These are phyloP conservation scores for Persicaria maculosa DNA, from an alignment of 148 eudicot species.

Conservation along the genomic window DNA sequence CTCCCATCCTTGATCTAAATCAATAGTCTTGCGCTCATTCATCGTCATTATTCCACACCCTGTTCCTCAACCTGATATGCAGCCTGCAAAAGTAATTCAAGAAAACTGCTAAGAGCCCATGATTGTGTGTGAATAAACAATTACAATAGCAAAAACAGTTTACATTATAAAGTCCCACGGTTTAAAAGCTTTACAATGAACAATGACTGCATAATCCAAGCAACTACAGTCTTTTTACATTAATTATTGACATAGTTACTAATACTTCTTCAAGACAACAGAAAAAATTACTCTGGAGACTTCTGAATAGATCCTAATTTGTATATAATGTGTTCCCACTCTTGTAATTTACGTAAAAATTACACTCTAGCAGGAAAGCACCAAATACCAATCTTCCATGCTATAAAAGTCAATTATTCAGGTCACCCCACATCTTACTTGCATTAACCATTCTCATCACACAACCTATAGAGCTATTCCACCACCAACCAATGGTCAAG, in stretches of 20 bases:
- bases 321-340: neutral
- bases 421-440: too few relatives aligned
- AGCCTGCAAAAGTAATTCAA: neutral
- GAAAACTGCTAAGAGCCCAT: neutral
- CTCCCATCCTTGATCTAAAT: constrained; percentile 29
- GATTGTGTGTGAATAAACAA: neutral
- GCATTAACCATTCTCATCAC: neutral
- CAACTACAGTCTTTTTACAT: neutral
- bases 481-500: neutral
- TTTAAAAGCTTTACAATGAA: neutral
- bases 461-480: neutral
- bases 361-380: too few relatives aligned
- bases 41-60: constrained; percentile 17
- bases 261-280: neutral
- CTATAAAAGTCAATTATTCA: too few relatives aligned
- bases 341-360: neutral
- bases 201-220: neutral
- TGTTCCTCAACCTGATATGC: neutral
- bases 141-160: neutral
- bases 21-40: constrained; percentile 15
- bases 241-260: neutral
- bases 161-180: neutral
- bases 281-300: neutral
- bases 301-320: neutral
- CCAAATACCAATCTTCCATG: too few relatives aligned